A percentile compares a stretch with the other conserved stretches of the same genome.
Conservation (phyloP, 2,329 filamentous ascomycete species). For the Sarocladium strictum region DNA sequence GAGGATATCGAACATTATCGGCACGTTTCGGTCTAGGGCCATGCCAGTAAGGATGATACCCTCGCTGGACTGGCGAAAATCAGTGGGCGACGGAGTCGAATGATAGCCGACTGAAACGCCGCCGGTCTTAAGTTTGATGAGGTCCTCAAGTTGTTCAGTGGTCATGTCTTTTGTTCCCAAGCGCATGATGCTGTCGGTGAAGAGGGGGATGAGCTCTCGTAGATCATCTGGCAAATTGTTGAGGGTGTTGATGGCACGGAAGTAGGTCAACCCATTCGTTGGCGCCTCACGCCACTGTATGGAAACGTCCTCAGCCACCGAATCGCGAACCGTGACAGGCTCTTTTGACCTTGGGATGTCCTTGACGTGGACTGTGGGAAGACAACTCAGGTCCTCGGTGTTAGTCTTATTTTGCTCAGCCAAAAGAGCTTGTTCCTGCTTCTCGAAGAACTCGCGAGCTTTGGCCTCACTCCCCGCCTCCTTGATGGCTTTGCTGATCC, state of each 20-base stretch:
- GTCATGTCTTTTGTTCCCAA: constrained; percentile 81
- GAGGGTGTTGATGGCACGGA: constrained; percentile 79
- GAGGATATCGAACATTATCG: constrained; percentile 84
- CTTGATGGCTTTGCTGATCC: constrained; percentile 65
- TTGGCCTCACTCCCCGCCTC: constrained; percentile 65
- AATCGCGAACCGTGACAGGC: constrained; percentile 51
- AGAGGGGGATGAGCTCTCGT: constrained; percentile 77
- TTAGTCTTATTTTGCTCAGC: constrained; percentile 79
- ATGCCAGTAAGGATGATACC: constrained; percentile 81
- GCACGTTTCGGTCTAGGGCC: constrained; percentile 83
- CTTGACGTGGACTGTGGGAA: constrained; percentile 81
- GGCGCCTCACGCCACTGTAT: constrained; percentile 89
- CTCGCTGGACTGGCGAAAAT: constrained; percentile 67
- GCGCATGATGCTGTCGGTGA: constrained; percentile 88
- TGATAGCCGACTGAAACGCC: constrained; percentile 83
- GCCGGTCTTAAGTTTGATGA: constrained; percentile 94
- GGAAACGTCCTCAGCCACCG: constrained; percentile 57
- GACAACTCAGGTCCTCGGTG: constrained; percentile 76
- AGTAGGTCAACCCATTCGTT: constrained; percentile 94
- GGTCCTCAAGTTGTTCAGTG: constrained; percentile 92
- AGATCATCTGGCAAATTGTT: constrained; percentile 78
- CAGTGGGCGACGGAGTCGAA: constrained; percentile 68
- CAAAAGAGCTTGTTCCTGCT: constrained; percentile 74
- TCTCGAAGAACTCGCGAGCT: constrained; percentile 65
- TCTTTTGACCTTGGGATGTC: constrained; percentile 82